phyloP scores from a whole-genome alignment of 2,329 filamentous ascomycete species.

The Scolecobasidium constrictum region DNA sequence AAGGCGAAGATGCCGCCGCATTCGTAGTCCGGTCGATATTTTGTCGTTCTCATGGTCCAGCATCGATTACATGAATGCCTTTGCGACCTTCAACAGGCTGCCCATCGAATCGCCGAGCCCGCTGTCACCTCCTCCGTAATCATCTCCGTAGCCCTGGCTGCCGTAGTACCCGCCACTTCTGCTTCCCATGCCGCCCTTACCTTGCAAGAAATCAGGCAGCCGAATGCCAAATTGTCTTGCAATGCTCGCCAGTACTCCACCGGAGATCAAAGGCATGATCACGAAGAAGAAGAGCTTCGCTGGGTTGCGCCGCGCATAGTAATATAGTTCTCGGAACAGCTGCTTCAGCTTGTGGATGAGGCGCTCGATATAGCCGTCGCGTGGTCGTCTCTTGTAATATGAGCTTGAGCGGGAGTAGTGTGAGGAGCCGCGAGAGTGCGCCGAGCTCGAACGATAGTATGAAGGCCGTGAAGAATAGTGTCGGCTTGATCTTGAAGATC shows the following conservation, averaged over 20 bases:
- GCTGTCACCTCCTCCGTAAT: constrained; percentile 16
- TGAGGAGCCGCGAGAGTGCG: constrained; percentile 13
- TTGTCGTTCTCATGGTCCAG: no score
- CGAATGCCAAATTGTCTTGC: constrained; percentile 70
- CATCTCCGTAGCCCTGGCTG: constrained; percentile 29
- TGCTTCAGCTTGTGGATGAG: constrained; percentile 66
- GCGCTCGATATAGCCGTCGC: constrained; percentile 65
- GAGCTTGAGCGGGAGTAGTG: constrained; percentile 45
- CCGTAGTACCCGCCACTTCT: constrained; percentile 32
- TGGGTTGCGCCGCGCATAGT: constrained; percentile 74
- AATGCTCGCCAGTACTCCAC: constrained; percentile 68
- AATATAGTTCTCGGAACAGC: constrained; percentile 67
- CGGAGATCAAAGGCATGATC: constrained; percentile 76
- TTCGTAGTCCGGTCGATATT: no score
- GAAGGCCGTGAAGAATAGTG: constrained; percentile 4
- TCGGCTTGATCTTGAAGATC: not conserved
- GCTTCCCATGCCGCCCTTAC: constrained; percentile 21
- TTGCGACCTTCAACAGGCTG: constrained; percentile 38
- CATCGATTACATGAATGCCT: constrained; percentile 37
- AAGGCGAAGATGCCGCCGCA: no score
- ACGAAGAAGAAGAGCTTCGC: constrained; percentile 84
- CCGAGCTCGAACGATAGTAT: constrained; percentile 7
- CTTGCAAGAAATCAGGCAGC: constrained; percentile 51
- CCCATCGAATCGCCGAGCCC: constrained; percentile 20
- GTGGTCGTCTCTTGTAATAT: constrained; percentile 69